Conservation (phyloP, 139 green algal species). For the Zygnema circumcarinatum region DNA sequence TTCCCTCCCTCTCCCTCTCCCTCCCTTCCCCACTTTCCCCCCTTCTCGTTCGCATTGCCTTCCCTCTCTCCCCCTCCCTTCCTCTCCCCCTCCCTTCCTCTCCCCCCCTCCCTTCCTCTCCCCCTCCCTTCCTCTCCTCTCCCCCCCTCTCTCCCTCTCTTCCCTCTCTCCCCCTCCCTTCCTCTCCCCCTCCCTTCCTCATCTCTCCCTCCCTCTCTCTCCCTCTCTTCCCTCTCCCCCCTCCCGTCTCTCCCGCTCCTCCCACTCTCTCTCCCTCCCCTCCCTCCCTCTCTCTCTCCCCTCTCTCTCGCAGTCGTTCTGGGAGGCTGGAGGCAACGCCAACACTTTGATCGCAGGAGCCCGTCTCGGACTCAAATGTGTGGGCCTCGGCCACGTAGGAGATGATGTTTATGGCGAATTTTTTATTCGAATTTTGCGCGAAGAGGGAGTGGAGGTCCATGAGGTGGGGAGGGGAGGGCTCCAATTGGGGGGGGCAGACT, state of each 20-base stretch:
- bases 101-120: background rate
- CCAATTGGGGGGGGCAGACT: conserved; percentile 56
- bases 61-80: background rate
- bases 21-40: background rate
- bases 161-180: background rate
- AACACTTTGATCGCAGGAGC: conserved; percentile 93
- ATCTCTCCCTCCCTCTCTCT: background rate
- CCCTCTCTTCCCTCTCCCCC: background rate
- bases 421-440: conserved; percentile 71
- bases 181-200: background rate
- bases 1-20: background rate
- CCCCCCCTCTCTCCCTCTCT: background rate
- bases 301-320: conserved; percentile 17
- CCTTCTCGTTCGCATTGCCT: background rate
- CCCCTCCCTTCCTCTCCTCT: background rate
- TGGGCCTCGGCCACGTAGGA: conserved; percentile 79
- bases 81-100: background rate
- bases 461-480: conserved; percentile 64
- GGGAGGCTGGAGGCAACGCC: conserved; percentile 82
- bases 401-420: conserved; percentile 84
- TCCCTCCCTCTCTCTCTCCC: background rate
- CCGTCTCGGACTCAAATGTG: conserved; percentile 79
- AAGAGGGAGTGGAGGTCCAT: conserved; percentile 64
- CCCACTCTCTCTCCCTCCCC: background rate
- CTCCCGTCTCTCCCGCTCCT: background rate